Base-by-base conservation (phyloP, 164 flowering plant genomes). In the Berberis thunbergii region DNA sequence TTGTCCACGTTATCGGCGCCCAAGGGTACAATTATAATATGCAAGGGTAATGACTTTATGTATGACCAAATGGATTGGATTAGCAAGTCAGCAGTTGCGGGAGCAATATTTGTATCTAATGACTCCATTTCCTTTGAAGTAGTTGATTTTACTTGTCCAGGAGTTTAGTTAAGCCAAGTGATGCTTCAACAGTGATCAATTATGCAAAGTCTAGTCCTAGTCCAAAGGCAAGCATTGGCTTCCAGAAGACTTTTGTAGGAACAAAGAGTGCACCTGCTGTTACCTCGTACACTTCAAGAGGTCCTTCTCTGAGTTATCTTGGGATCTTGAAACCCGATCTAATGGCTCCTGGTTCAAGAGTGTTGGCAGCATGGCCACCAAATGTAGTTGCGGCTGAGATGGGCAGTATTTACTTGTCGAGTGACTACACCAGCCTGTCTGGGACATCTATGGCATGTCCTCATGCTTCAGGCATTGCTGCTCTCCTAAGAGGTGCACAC, bases 371-470 rank as follows among this genome's bases (percentile, higher is more conserved):
- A 10, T 85, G 90, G 90, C 72, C 85, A 7, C 59, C 59, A 56
- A 56, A 56, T 26, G 43, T 56, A 4, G 9, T 3, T 38, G 41
- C 59, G 4, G 59, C 59, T 38, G 43, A 6, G 2, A 26, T 56
- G 11, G 13, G 41, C 5, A 26, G 59, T 56, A 3, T 56, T 7
- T 12, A 2, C 7, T 56, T 56, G 59, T 56, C 59, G 5, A 56
- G 59, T 13, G 61, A 73, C 10, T 85, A 73, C 73, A 82, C 76
- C 53, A 8, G 84, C 8, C 2, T 79, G 39, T 79, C 86, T 0
- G 88, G 91, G 4, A 84, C 86, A 11, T 86, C 88, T 40, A 84
- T 84, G 91, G 49, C 91, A 0, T 80, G 81, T 63, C 91, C 91
- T 0, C 88, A 84, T 41, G 83, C 72, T 3, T 66, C 81, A 1